Conservation (phyloP, 1,139 yeast species). For the Casaregolazyma suthepensis region DNA sequence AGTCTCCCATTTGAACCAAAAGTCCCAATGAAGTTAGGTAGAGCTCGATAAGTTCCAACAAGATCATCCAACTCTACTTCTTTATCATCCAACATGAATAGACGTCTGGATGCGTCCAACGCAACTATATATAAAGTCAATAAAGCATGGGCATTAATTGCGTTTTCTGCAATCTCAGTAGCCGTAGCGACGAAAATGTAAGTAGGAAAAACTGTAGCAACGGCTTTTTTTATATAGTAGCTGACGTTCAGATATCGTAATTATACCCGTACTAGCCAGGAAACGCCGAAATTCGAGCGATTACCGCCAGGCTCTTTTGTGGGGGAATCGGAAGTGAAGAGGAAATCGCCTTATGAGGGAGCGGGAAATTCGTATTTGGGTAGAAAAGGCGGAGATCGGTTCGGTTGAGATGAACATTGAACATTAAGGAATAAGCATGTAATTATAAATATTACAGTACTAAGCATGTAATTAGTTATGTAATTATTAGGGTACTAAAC, state of each 20-base stretch:
- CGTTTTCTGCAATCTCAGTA: constrained; percentile 22
- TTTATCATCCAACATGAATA: neutral
- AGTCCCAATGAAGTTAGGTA: neutral
- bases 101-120: constrained; percentile 4
- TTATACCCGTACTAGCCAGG: neutral
- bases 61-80: too few relatives aligned
- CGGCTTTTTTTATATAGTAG: neutral
- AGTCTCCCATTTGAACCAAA: neutral
- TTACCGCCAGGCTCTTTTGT: constrained; percentile 32
- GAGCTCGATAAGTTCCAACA: too few relatives aligned
- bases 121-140: constrained; percentile 25
- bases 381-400: constrained; percentile 22
- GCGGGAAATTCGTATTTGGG: constrained; percentile 33
- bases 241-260: neutral
- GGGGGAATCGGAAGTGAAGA: constrained; percentile 29
- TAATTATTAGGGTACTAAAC: too few relatives aligned
- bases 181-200: constrained; percentile 19
- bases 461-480: too few relatives aligned
- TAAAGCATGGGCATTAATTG: constrained; percentile 29
- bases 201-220: constrained; percentile 2
- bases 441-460: too few relatives aligned
- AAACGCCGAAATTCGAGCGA: constrained; percentile 11
- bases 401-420: constrained; percentile 8
- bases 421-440: neutral
- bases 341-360: constrained; percentile 35